Conservation (phyloP, 306 rosid genomes). For the Rubus idaeus region DNA sequence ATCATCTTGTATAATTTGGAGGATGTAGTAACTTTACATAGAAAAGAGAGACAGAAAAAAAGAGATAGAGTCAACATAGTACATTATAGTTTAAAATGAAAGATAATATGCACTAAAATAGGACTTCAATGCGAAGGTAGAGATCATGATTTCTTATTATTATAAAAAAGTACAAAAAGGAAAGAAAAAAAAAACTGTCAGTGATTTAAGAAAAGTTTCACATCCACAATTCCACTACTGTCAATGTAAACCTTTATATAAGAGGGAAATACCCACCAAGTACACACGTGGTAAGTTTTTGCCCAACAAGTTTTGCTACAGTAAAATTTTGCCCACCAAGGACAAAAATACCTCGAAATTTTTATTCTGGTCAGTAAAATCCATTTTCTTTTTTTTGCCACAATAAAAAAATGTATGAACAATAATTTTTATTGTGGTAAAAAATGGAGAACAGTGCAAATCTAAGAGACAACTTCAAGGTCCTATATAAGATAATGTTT, state of each 20-base stretch:
- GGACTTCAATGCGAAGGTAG: background rate
- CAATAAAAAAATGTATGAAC: no score
- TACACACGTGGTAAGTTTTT: no score
- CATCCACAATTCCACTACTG: background rate
- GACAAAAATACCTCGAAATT: no score
- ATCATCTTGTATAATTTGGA: slow-evolving; percentile 91
- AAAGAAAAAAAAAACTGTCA: background rate
- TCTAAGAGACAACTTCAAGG: background rate
- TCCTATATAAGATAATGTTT: no score
- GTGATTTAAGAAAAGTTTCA: background rate
- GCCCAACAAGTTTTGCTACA: no score
- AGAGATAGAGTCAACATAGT: slow-evolving; percentile 14
- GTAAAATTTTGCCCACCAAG: no score
- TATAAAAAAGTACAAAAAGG: background rate
- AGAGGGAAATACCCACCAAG: no score
- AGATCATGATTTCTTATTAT: background rate
- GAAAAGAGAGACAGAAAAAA: slow-evolving; percentile 33
- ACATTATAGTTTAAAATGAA: background rate
- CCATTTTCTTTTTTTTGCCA: no score
- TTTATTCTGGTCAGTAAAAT: no score
- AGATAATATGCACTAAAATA: background rate
- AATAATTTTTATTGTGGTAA: no score
- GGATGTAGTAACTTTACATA: slow-evolving; percentile 69
- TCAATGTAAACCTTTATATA: background rate
- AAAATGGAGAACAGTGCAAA: no score